phyloP scores from a whole-genome alignment of 2,329 filamentous ascomycete genomes.

The Kalaharituber pfeilii region DNA sequence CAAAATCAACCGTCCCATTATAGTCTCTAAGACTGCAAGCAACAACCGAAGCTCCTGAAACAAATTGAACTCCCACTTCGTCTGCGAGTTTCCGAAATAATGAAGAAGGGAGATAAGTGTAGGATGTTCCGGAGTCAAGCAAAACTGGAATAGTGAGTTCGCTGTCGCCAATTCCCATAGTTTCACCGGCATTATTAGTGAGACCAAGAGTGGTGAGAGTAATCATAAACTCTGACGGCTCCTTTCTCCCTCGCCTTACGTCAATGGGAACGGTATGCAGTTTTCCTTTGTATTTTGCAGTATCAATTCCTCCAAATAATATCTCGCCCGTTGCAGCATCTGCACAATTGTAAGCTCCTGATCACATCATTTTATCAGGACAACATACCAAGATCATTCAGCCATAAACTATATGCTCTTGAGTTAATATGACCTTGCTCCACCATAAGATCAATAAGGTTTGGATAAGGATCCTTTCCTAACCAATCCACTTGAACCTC shows the following conservation, averaged over 20 bases:
- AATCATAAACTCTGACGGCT: conserved; percentile 48
- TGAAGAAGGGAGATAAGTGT: conserved; percentile 20
- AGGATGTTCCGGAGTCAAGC: conserved; percentile 40
- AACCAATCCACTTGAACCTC: conserved; percentile 20
- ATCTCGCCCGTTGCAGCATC: conserved; percentile 50
- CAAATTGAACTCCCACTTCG: conserved; percentile 34
- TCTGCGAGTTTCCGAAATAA: conserved; percentile 13
- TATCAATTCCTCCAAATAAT: conserved; percentile 67
- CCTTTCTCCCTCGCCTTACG: conserved; percentile 29
- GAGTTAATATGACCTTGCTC: conserved; percentile 43
- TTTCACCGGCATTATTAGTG: conserved; percentile 23
- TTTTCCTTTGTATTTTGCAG: conserved; percentile 48
- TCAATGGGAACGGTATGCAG: conserved; percentile 53
- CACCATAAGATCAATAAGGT: conserved; percentile 48
- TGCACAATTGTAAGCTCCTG: too few species aligned
- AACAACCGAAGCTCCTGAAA: conserved; percentile 43
- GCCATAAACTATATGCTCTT: conserved; percentile 52
- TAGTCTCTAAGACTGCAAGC: conserved; percentile 37
- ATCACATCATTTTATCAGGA: conserved; percentile 4
- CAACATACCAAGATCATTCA: conserved; percentile 36
- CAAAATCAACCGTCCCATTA: conserved; percentile 34
- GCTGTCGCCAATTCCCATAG: conserved; percentile 29
- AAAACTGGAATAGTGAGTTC: conserved; percentile 44
- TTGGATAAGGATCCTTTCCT: conserved; percentile 32
- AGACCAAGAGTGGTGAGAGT: conserved; percentile 44